A percentile compares a stretch with the other conserved stretches of the same genome.
These are phyloP conservation scores for Diplodia mutila DNA, from an alignment of 2,329 filamentous ascomycete genomes.

Conservation along the genomic window DNA sequence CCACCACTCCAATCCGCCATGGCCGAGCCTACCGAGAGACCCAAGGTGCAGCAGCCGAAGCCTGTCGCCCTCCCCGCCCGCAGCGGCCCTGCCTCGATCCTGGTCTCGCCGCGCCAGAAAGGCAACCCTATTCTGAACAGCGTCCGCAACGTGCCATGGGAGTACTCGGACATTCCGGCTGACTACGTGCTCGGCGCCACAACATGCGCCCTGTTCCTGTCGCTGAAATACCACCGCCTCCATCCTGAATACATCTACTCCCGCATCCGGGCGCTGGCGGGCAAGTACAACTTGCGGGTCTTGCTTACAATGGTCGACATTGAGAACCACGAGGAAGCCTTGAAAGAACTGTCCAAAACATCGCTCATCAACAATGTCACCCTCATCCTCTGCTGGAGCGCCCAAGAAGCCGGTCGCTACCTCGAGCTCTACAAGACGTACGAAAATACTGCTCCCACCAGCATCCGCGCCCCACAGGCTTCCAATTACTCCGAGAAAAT, in stretches of 20 bases:
- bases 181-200: slow-evolving; percentile 89
- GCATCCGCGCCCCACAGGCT: slow-evolving; percentile 84
- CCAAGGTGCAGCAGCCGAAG: slow-evolving; percentile 77
- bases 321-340: slow-evolving; percentile 84
- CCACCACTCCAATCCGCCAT: slow-evolving; percentile 8
- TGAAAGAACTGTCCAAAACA: slow-evolving; percentile 91
- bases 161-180: slow-evolving; percentile 94
- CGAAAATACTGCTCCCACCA: slow-evolving; percentile 79
- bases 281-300: slow-evolving; percentile 84
- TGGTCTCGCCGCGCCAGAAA: slow-evolving; percentile 90
- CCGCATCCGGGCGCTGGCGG: slow-evolving; percentile 80
- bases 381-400: slow-evolving; percentile 89
- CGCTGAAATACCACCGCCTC: slow-evolving; percentile 93
- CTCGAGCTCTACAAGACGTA: slow-evolving; percentile 94
- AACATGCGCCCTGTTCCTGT: slow-evolving; percentile 89
- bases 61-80: slow-evolving; percentile 79
- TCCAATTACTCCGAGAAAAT: slow-evolving; percentile 79
- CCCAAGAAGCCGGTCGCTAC: slow-evolving; percentile 90
- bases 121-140: slow-evolving; percentile 89
- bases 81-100: slow-evolving; percentile 72
- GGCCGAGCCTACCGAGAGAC: slow-evolving; percentile 10
- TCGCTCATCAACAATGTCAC: slow-evolving; percentile 92
- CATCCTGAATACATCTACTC: slow-evolving; percentile 98
- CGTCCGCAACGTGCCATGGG: slow-evolving; percentile 80
- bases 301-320: slow-evolving; percentile 94